Percentiles rank a stretch among this genome's conserved stretches.
These are phyloP conservation scores for Marasmius fiardii DNA, from an alignment of 1,284 basidiomycete species.

Conservation along the genomic window DNA sequence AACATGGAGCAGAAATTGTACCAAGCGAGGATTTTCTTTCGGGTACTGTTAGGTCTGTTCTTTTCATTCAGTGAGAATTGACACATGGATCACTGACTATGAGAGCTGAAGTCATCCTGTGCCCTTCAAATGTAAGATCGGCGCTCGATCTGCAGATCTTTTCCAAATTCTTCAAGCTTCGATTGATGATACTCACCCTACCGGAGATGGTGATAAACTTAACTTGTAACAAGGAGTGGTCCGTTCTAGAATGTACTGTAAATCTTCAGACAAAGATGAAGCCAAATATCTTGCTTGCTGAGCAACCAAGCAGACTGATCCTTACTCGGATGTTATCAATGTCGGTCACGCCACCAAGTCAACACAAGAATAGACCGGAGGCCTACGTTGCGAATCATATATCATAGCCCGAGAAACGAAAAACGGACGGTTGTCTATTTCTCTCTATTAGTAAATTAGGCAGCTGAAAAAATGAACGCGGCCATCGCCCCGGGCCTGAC, in stretches of 20 bases:
- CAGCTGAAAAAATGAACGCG: constrained; percentile 3
- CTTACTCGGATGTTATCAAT: no score
- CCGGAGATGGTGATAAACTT: neutral
- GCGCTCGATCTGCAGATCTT: neutral
- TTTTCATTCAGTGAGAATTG: neutral
- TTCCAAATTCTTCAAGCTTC: neutral
- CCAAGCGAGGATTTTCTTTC: neutral
- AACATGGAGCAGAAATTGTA: constrained; percentile 9
- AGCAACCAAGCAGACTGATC: no score
- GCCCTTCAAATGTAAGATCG: constrained; percentile 1
- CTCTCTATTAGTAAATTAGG: neutral
- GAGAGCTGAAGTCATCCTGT: neutral
- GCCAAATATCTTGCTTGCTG: no score
- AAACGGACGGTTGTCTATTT: no score
- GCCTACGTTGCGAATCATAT: no score
- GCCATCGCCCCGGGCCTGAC: constrained; percentile 1
- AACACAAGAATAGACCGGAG: no score
- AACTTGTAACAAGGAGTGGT: neutral
- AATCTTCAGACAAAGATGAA: no score
- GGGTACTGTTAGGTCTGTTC: constrained; percentile 1
- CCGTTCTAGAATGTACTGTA: no score
- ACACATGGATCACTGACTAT: neutral
- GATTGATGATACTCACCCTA: no score
- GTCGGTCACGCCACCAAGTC: neutral
- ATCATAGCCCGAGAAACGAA: no score